Conservation (phyloP, 1,284 basidiomycete species). For the Trichosporon inkin region DNA sequence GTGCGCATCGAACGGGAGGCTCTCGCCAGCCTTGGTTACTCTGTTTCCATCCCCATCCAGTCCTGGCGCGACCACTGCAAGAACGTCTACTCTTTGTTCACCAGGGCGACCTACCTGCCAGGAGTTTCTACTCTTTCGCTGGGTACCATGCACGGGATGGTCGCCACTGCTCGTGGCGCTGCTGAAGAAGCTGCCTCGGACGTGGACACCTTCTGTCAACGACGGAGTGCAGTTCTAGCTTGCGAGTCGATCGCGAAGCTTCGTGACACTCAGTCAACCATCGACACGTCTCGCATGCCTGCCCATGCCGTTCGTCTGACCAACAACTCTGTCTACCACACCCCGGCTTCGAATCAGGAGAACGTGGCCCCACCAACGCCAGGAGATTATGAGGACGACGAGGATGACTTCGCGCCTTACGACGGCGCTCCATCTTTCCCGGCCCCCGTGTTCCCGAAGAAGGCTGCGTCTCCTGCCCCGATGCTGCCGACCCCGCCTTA, state of each 20-base stretch:
- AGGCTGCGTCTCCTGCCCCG: not conserved
- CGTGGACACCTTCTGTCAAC: not conserved
- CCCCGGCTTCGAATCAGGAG: constrained; percentile 5
- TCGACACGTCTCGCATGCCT: not conserved
- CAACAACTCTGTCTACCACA: constrained; percentile 3
- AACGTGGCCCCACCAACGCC: not conserved
- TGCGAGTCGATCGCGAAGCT: not conserved
- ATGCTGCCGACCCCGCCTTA: not conserved
- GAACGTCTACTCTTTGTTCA: constrained; percentile 12
- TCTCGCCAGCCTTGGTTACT: constrained; percentile 7
- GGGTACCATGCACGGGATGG: constrained; percentile 13
- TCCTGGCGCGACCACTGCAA: constrained; percentile 19
- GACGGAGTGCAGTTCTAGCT: not conserved
- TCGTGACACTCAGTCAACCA: not conserved
- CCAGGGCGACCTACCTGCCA: not conserved
- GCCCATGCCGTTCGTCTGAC: no score
- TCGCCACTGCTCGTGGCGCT: constrained; percentile 11
- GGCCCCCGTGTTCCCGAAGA: not conserved
- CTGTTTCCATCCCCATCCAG: constrained; percentile 12
- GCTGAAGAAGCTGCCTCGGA: constrained; percentile 1
- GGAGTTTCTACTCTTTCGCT: constrained; percentile 5
- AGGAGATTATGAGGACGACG: constrained; percentile 10
- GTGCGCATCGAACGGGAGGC: constrained; percentile 12
- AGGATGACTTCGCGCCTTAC: constrained; percentile 11
- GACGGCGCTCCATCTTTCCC: not conserved